Base-by-base conservation (phyloP, 2,329 filamentous ascomycete genomes). In the Scedosporium apiospermum region DNA sequence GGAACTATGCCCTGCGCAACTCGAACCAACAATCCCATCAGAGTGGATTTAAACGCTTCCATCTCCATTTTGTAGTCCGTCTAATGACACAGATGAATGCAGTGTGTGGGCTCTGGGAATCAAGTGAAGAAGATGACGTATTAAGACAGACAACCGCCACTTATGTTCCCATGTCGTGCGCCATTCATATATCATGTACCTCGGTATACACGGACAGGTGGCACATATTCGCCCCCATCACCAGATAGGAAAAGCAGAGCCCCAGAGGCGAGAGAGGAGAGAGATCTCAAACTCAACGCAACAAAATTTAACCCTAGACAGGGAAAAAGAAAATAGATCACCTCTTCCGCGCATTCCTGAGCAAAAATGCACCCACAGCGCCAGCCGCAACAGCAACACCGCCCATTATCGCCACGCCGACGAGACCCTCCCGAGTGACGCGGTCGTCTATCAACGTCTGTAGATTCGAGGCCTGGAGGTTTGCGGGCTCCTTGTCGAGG, bases 361-460 rank as follows among this genome's bases (percentile, higher is more conserved):
- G 83, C 66, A 99, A 74, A 70, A 98, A 85, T 14, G 91, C 92
- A 41, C 93, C 95, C 16, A 98, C 87, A 16, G 97, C 87, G n/a
- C 93, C 95, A 2, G 93, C 95, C 2, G 91, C 93, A 65, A 98
- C 88, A 62, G 93, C 93, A 63, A 98, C 84, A 38, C 95, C 93
- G 65, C 93, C 93, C 53, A 98, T 86, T 72, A 99, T 98, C 53
- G 95, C 95, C 63, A 96, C 92, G 55, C 95, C 95, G 78, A 98
- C 84, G 65, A 99, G 75, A 0, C 95, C 95, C 77, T 99, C 95
- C 79, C 88, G 96, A 63, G 92, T 89, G 65, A 99, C 95, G 79
- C 93, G 96, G 72, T 98, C 93, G 74, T 99, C 93, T 70, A 99
- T 96, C 73, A 98, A 78, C 57, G 87, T 83, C 70, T 90, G 87